Base-by-base conservation (phyloP, 2,329 filamentous ascomycete species). In the Cytospora piceicola region DNA sequence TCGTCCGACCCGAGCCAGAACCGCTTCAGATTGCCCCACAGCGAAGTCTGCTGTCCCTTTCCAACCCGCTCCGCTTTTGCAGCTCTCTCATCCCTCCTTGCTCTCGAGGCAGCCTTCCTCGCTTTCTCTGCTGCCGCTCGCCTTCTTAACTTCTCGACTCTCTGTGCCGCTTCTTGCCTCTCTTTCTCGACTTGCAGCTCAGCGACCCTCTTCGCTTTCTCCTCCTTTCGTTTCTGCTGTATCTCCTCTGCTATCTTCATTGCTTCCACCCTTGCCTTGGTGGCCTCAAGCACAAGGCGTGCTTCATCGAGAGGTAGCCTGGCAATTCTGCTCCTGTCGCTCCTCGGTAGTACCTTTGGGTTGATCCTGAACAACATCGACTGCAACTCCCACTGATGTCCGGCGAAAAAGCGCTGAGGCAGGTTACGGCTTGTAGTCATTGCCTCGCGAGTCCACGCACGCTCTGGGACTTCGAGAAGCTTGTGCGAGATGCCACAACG, bases 401-500 rank as follows among this genome's bases (percentile, higher is more conserved):
- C 65, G 9, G 53, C 29, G 27, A 66, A 66, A 24, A 64, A 56
- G 34, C 29, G 42, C 5, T 36, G 14, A 15, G 61, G 56, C 30
- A 66, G 51, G n/a, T 8, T 9, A 34, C 58, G 22, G 11, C 29
- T 3, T n/a, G 65, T 52, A 3, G 3, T 51, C 20, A 64, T 29
- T 2, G 20, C 7, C n/a, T 30, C 12, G 30, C 29, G 52, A 2
- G 29, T 49, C 65, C 65, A 66, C 4, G 24, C 27, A 30, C 39
- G 52, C 6, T 64, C 54, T 11, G 30, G 8, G 5, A 27, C n/a
- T 15, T n/a, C 42, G 32, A 66, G 9, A 17, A 39, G 56, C 24
- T 22, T 17, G 14, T 66, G 49, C 22, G 46, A 11, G 24, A 66
- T 4, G 5, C 65, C 65, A 24, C 63, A 49, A 20, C 61, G 61